A percentile compares a stretch with the other conserved stretches of the same genome.
Conservation (phyloP, 768 basidiomycete species). For the Rhodosporidiobolus sp. region DNA sequence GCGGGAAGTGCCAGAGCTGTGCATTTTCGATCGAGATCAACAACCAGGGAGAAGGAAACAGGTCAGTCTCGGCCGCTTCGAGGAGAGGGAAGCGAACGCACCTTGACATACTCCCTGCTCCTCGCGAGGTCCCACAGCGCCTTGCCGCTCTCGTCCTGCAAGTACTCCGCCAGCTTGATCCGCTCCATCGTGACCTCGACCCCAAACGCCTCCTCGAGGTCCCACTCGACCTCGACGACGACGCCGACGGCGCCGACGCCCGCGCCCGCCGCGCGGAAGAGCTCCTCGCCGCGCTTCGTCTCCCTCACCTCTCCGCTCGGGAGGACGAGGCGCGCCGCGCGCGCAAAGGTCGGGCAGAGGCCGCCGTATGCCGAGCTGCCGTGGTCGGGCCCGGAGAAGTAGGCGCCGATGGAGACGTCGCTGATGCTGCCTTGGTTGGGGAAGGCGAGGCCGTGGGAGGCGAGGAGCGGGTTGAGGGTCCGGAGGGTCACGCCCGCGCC, state of each 20-base stretch:
- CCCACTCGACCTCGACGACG: slow-evolving; percentile 3
- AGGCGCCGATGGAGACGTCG: slow-evolving; percentile 2
- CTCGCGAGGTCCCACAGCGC: slow-evolving; percentile 2
- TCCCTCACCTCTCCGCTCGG: neutral
- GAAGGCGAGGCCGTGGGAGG: slow-evolving; percentile 1
- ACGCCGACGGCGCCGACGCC: neutral
- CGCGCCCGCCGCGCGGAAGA: neutral
- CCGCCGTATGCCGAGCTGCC: neutral
- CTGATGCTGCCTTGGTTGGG: neutral
- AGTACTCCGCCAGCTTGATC: neutral
- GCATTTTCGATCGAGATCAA: too few species aligned
- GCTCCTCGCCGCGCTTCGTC: neutral
- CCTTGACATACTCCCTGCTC: slow-evolving; percentile 10
- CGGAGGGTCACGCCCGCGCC: neutral
- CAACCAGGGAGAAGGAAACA: too few species aligned
- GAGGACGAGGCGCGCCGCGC: neutral
- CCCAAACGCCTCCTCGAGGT: slow-evolving; percentile 12
- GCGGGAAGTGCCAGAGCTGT: slow-evolving; percentile 14
- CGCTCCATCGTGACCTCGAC: slow-evolving; percentile 4
- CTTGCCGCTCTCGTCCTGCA: neutral
- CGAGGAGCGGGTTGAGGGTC: neutral
- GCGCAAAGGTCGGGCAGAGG: neutral
- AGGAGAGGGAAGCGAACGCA: neutral
- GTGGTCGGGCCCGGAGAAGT: slow-evolving; percentile 1
- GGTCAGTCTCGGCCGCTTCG: neutral